Conservation (phyloP, 257 asterid species). For the Solanum ossicruentum region DNA sequence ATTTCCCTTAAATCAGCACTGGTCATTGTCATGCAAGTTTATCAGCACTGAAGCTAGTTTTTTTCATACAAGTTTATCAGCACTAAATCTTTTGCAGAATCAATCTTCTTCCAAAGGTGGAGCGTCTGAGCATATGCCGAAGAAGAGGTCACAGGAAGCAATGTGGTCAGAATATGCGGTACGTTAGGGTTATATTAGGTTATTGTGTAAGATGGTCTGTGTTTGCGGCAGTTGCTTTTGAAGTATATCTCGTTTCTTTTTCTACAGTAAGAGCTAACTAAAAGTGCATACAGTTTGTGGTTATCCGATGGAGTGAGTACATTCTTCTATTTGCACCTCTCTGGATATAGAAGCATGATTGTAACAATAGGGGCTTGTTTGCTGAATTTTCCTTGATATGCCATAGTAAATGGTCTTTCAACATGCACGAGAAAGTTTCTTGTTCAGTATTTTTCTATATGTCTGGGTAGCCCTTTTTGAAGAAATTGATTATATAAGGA, state of each 20-base stretch:
- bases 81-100: slow-evolving; percentile 26
- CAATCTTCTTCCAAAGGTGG: slow-evolving; percentile 67
- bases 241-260: not conserved
- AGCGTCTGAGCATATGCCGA: slow-evolving; percentile 49
- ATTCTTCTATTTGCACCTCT: not conserved
- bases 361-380: not conserved
- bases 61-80: slow-evolving; percentile 3
- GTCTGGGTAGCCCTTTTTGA: not conserved
- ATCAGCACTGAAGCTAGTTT: not conserved
- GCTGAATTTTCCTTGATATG: not conserved
- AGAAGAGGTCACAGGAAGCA: slow-evolving; percentile 66
- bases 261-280: not conserved
- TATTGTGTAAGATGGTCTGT: not conserved
- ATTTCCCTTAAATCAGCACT: not conserved
- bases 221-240: not conserved
- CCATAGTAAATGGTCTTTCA: not conserved
- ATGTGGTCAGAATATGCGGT: slow-evolving; percentile 64
- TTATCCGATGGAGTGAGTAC: not conserved
- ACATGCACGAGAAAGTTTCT: not conserved
- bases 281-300: not conserved
- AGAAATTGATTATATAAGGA: not conserved
- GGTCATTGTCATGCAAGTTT: not conserved
- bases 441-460: not conserved
- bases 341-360: not conserved
- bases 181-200: slow-evolving; percentile 11